Evolutionary conservation across 1,284 basidiomycete species (phyloP), one percentile per base, ranked within the genome.

Genomic region (Cryptococcus sp.): DNA sequence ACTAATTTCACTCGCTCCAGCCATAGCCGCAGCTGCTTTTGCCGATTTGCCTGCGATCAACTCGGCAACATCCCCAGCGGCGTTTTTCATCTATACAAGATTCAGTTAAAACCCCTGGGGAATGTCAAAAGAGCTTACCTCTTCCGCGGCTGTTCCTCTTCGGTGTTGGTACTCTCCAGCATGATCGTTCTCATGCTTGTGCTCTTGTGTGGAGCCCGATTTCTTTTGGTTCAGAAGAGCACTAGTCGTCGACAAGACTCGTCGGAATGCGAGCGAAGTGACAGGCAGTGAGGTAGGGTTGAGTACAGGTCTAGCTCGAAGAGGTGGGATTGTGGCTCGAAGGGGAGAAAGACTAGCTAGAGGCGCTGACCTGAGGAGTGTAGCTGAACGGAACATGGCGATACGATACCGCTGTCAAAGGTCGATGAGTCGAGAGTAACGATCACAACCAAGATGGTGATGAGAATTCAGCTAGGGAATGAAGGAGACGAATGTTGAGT

Each of bases 41-140:
- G 51, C 52, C 33, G 57, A 56, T 5, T 56, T 59, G 30, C 71
- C 71, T 6, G 64, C 58, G 46, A 73, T 70, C 48, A 73, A 59
- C 53, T 63, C 64, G 4, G 70, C 71, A 37, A 71, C 62, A 45
- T 65, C 67, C 46, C 52, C 55, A 10, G 59, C 57, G 34, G 68
- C 52, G 11, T 52, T 57, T 51, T 58, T 61, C 46, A 64, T 53
- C 67, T 73, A 31, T 23, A 46, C 23, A 23, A 23, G 23, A 23
- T 23, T 23, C 23, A 23, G 23, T 23, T 23, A 23, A 23, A 23
- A 23, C 23, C 23, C 23, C 23, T 23, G 23, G 23, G 23, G 23
- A 23, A 23, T 23, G 23, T 23, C 23, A 23, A 23, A 23, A 23
- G 23, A 23, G 23, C 62, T 34, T 36, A 68, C 66, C 61, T 68